Conservation (phyloP, 192 early-diverging fungal species). For the Backusella westeae region DNA sequence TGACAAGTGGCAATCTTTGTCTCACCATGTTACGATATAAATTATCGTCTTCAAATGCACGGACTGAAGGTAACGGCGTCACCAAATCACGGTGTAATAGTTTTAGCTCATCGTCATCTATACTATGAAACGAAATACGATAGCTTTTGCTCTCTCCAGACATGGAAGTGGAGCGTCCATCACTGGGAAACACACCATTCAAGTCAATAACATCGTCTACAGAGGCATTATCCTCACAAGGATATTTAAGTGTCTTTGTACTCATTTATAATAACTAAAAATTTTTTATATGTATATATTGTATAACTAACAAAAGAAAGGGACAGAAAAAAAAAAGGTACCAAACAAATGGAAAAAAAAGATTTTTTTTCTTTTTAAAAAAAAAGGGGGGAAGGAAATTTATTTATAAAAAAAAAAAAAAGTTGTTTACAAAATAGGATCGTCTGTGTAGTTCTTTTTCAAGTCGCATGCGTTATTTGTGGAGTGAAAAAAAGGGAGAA, state of each 20-base stretch:
- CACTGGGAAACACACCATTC: neutral
- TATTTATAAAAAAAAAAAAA: neutral
- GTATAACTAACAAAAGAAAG: neutral
- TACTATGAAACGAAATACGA: slow-evolving; percentile 19
- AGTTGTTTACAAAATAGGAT: neutral
- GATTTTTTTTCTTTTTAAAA: neutral
- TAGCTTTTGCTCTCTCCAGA: slow-evolving; percentile 5
- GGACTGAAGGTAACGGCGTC: slow-evolving; percentile 11
- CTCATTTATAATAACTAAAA: neutral
- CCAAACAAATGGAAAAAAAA: neutral
- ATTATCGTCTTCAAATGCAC: neutral
- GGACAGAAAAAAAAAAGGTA: neutral
- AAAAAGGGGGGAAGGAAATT: neutral
- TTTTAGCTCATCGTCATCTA: slow-evolving; percentile 21
- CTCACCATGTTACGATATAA: neutral
- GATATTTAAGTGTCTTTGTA: neutral
- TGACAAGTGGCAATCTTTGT: neutral
- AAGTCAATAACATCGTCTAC: slow-evolving; percentile 7
- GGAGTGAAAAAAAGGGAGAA: no score
- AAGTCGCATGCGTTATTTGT: no score
- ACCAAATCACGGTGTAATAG: slow-evolving; percentile 16
- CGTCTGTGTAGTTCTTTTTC: no score
- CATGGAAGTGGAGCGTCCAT: neutral
- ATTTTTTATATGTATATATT: neutral
- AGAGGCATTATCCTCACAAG: neutral